Evolutionary conservation across 495 filamentous ascomycete species (phyloP), one percentile per base, ranked within the genome.

Genomic region (Neurospora sp.): DNA sequence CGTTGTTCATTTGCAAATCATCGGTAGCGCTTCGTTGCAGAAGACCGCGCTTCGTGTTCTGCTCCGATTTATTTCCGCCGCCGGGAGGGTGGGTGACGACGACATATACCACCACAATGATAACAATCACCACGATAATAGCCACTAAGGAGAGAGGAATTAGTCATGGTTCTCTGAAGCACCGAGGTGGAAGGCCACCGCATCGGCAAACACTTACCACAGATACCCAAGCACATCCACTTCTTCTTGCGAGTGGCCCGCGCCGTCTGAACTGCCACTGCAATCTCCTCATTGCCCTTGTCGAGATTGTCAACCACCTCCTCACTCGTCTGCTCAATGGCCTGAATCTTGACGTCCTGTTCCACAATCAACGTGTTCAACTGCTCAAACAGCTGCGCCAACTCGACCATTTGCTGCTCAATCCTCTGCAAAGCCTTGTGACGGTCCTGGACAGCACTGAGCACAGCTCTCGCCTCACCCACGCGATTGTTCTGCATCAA

Each of bases 391-490:
- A 98, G 83, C 76, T 93, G 88, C 36, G 90, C 88, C 34, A 99
- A 86, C 80, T 98, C 93, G 37, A 91, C 89, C 84, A 99, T 90
- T 79, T 93, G 90, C 77, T 88, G 84, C 85, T 97, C 93, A 77
- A 99, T 97, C 84, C 94, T 92, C 79, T 93, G 90, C 79, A 99
- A 93, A 19, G 92, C 94, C 66, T 90, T 89, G 82, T 97, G 95
- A 74, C 96, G 92, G 76, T 91, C 89, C 81, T 92, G 83, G 70
- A 96, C 93, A 48, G 91, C 92, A 72, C 88, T 87, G 72, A 94
- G 86, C 70, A 91, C 92, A 62, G 90, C 88, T 76, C 92, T 91
- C 24, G 93, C 92, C 83, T 96, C 90, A 59, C 92, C 91, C 59
- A 90, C 88, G 71, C 96, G 92, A 79, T 91, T 90, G 77, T 92